Percentiles rank a stretch among this genome's conserved stretches.
Conservation (phyloP, 768 basidiomycete species). For the Crassisporium funariophilum region DNA sequence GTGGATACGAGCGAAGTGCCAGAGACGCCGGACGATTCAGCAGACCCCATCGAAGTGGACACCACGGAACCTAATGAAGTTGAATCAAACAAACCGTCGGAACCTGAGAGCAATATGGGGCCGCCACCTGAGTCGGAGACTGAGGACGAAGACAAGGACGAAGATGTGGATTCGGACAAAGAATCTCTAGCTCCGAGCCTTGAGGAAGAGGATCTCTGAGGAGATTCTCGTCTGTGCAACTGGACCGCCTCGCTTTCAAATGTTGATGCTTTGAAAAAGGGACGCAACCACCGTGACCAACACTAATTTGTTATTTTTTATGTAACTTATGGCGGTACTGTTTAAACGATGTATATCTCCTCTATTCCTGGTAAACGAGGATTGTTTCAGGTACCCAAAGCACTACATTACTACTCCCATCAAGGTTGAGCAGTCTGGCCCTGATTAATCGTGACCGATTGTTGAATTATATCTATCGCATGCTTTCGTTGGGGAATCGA, state of each 20-base stretch:
- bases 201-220: too few relatives aligned
- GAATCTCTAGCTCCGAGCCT: too few relatives aligned
- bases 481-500: conserved; percentile 6
- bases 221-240: too few relatives aligned
- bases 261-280: not conserved
- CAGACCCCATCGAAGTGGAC: not conserved
- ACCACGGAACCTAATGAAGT: not conserved
- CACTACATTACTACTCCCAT: too few relatives aligned
- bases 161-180: too few relatives aligned
- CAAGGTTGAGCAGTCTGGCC: too few relatives aligned
- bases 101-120: not conserved
- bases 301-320: conserved; percentile 2
- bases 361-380: not conserved
- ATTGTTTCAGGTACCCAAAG: too few relatives aligned
- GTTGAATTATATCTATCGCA: conserved; percentile 2
- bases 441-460: not conserved
- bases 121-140: not conserved
- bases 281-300: not conserved
- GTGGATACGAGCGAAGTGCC: not conserved
- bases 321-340: not conserved
- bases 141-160: not conserved
- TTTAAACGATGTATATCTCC: not conserved
- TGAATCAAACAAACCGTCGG: not conserved
- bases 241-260: not conserved
- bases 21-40: not conserved